A percentile compares a stretch with the other conserved stretches of the same genome.
phyloP scores from a whole-genome alignment of 148 eudicot genomes.

The Fagopyrum homotropicum region DNA sequence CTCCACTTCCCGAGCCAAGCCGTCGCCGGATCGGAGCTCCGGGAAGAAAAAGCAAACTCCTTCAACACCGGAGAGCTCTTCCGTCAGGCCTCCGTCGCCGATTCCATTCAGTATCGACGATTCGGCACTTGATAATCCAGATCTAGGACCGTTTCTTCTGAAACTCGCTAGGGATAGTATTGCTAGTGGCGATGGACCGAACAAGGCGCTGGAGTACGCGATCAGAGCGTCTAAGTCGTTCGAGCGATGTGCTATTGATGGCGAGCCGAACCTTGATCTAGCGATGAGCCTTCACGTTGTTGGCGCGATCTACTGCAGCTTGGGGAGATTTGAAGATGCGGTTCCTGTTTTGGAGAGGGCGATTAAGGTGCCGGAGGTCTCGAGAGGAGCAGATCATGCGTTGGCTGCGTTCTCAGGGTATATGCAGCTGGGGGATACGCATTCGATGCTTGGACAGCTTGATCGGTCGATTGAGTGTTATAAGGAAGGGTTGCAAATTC shows the following conservation, averaged over 20 bases:
- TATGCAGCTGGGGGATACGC: conserved; percentile 96
- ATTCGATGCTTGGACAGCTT: conserved; percentile 85
- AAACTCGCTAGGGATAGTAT: conserved; percentile 82
- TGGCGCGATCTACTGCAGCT: conserved; percentile 87
- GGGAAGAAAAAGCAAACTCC: conserved; percentile 55
- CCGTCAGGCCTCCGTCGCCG: conserved; percentile 10
- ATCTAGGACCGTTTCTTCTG: conserved; percentile 86
- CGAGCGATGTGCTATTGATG: conserved; percentile 59
- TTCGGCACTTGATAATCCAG: conserved; percentile 82
- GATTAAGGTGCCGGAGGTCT: conserved; percentile 56
- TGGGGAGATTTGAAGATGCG: conserved; percentile 84
- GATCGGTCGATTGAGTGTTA: conserved; percentile 75
- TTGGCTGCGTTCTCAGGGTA: conserved; percentile 84
- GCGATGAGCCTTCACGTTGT: conserved; percentile 89
- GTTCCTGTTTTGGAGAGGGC: conserved; percentile 78
- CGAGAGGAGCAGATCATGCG: conserved; percentile 75
- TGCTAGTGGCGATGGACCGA: conserved; percentile 81
- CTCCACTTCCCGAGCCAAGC: conserved; percentile 70
- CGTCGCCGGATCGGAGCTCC: conserved; percentile 81
- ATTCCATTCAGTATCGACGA: conserved; percentile 37
- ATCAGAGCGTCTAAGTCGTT: conserved; percentile 75
- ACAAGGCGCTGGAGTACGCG: conserved; percentile 79
- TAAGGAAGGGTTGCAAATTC: conserved; percentile 76
- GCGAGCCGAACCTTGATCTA: conserved; percentile 72
- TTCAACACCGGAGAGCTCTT: conserved; percentile 18